Evolutionary conservation across 768 basidiomycete species (phyloP).

Genomic region (Exidia glandulosa): DNA sequence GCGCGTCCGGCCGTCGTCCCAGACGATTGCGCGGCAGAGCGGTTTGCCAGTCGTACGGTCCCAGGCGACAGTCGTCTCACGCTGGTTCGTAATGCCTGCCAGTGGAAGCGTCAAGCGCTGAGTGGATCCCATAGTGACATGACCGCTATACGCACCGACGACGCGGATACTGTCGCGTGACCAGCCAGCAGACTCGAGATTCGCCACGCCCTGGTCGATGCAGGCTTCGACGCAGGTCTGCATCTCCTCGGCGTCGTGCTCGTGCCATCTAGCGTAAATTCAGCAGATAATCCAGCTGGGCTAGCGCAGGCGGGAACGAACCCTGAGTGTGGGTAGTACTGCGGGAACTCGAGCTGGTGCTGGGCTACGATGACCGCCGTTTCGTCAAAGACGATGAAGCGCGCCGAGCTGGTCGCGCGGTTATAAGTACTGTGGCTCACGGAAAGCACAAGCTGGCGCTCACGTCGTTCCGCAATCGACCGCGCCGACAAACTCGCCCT

Average conservation of each 20-base stretch:
- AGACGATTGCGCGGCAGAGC: constrained; percentile 82
- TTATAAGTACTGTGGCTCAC: too few species aligned
- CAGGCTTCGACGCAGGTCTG: constrained; percentile 62
- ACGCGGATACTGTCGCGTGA: constrained; percentile 73
- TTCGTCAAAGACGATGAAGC: constrained; percentile 86
- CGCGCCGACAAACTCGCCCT: too few species aligned
- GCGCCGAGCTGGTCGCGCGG: constrained; percentile 86
- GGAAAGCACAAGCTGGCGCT: too few species aligned
- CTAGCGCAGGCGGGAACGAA: constrained; percentile 19
- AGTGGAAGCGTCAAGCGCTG: background rate
- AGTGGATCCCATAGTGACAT: background rate
- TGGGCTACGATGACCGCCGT: constrained; percentile 80
- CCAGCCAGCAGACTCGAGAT: constrained; percentile 69
- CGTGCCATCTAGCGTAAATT: constrained; percentile 66
- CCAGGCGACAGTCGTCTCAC: constrained; percentile 94
- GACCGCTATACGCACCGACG: constrained; percentile 50
- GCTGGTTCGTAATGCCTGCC: constrained; percentile 88
- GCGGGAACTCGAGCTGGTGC: constrained; percentile 87
- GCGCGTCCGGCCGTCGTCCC: constrained; percentile 92
- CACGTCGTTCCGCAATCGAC: too few species aligned
- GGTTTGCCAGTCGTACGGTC: constrained; percentile 82
- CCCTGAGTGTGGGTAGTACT: constrained; percentile 87
- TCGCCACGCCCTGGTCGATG: constrained; percentile 58
- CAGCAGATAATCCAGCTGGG: background rate
- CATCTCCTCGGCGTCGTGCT: constrained; percentile 83